Evolutionary conservation across 805 yeast genomes (phyloP).

Genomic region (Sugiyamaella marilandica): DNA sequence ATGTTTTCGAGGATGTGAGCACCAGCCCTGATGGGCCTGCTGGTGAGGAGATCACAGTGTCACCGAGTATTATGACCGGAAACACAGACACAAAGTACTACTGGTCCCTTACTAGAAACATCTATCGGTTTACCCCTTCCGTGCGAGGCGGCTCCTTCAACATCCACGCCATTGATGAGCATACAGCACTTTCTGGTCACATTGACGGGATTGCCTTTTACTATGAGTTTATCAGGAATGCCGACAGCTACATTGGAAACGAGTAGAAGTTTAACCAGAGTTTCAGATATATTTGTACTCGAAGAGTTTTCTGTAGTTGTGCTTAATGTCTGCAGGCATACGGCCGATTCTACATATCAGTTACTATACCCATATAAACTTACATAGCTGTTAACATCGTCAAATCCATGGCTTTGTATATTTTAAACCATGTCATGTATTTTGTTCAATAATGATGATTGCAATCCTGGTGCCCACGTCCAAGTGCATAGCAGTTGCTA

Average conservation of each 20-base stretch:
- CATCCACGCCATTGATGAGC: constrained; percentile 63
- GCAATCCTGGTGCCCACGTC: too few species aligned
- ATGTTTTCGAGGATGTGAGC: constrained; percentile 52
- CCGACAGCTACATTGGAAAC: constrained; percentile 1
- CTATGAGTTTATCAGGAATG: constrained; percentile 27
- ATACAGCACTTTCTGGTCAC: constrained; percentile 50
- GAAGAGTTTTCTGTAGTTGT: too few species aligned
- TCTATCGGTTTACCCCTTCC: constrained; percentile 47
- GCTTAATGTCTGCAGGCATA: too few species aligned
- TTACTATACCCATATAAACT: too few species aligned
- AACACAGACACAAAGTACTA: constrained; percentile 68
- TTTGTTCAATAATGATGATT: too few species aligned
- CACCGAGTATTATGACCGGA: constrained; percentile 61
- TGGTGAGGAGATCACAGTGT: constrained; percentile 38
- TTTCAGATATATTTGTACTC: too few species aligned
- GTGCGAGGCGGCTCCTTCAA: constrained; percentile 26
- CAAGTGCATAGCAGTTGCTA: too few species aligned
- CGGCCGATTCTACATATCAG: too few species aligned
- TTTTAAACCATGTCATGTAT: too few species aligned
- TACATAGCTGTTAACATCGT: too few species aligned
- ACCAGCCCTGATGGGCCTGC: constrained; percentile 28
- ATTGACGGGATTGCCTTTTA: constrained; percentile 34
- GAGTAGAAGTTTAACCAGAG: too few species aligned
- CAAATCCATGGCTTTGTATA: too few species aligned
- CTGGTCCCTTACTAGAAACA: constrained; percentile 57